A percentile compares a stretch with the other conserved stretches of the same genome.
phyloP scores from a whole-genome alignment of 305 asterid species.

The Fraxinus latifolia region DNA sequence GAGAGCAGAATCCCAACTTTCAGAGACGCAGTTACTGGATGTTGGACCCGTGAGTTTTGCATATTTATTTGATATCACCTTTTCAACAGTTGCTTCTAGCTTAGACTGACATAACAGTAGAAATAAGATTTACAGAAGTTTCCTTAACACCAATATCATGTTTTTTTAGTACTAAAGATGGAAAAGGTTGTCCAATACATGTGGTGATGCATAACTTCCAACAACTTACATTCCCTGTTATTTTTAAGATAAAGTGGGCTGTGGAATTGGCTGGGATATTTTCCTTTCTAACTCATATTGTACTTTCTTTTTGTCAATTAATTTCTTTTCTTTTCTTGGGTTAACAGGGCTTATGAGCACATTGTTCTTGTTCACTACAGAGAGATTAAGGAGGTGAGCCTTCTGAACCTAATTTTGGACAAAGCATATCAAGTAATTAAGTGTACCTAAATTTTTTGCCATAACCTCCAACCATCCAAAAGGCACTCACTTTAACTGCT shows the following conservation, averaged over 20 bases:
- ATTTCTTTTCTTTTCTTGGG: conserved; percentile 22
- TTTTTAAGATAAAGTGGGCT: conserved; percentile 11
- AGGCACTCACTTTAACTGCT: conserved; percentile 12
- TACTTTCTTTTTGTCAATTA: conserved; percentile 2
- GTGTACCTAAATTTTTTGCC: neutral
- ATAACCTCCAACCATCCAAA: conserved; percentile 13
- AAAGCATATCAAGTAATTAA: conserved; percentile 11
- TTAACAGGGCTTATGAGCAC: conserved; percentile 78
- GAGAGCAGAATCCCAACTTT: conserved; percentile 73
- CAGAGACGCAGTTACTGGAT: conserved; percentile 99
- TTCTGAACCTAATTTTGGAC: conserved; percentile 20
- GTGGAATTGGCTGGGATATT: neutral
- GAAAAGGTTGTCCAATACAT: conserved; percentile 7
- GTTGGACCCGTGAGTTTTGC: conserved; percentile 77
- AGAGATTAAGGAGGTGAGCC: conserved; percentile 73
- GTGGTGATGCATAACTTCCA: conserved; percentile 11
- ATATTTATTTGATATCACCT: conserved; percentile 16
- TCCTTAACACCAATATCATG: neutral
- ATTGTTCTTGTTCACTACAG: conserved; percentile 99
- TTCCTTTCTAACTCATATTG: conserved; percentile 4
- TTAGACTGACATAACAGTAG: conserved; percentile 11
- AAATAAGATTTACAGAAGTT: conserved; percentile 2
- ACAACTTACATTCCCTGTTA: conserved; percentile 5
- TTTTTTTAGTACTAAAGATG: conserved; percentile 1
- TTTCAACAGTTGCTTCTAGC: conserved; percentile 7